Evolutionary conservation across 1,284 basidiomycete species (phyloP), one percentile per base, ranked within the genome.

Genomic region (Malassezia nana): DNA sequence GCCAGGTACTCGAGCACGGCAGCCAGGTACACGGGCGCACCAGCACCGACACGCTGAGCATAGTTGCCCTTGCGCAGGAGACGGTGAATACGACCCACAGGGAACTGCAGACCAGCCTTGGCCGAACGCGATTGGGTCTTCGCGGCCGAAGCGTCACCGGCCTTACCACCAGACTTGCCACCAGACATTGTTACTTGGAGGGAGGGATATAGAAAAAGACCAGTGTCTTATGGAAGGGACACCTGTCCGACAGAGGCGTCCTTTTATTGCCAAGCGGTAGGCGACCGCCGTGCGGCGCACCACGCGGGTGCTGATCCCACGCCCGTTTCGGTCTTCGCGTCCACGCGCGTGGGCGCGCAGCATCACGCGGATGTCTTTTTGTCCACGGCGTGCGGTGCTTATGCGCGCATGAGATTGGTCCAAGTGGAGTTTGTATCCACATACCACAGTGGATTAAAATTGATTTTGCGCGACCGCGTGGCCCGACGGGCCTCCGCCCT

Each of bases 11-110:
- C 86, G 15, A 87, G 79, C 33, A 87, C 85, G 47, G 85, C 86
- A 51, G 87, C 85, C 58, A 89, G 82, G 78, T 89, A 90, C 59
- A 89, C 88, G 68, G 83, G 84, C 58, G 86, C 82, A 72, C 80
- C 81, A 53, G 80, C 82, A 77, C 84, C 84, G 57, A 86, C 79
- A 76, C 84, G 83, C 72, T 83, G 81, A 50, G 84, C 84, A 62
- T 87, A 87, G 81, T 88, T 87, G 62, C 85, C 85, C 78, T 83
- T 82, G 80, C 86, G 86, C 72, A 88, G 77, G 50, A 86, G 81
- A 80, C 87, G 83, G 76, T 88, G 86, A 70, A 89, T 85, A 81
- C 87, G 85, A 76, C 84, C 84, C 63, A 89, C 87, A 57, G 86
- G 87, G 79, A 88, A 85, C 75, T 75, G 86, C 55, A 89, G 63